These are phyloP conservation scores for Mortierella sp. DNA, from an alignment of 371 early-diverging fungal species.

Conservation along the genomic window DNA sequence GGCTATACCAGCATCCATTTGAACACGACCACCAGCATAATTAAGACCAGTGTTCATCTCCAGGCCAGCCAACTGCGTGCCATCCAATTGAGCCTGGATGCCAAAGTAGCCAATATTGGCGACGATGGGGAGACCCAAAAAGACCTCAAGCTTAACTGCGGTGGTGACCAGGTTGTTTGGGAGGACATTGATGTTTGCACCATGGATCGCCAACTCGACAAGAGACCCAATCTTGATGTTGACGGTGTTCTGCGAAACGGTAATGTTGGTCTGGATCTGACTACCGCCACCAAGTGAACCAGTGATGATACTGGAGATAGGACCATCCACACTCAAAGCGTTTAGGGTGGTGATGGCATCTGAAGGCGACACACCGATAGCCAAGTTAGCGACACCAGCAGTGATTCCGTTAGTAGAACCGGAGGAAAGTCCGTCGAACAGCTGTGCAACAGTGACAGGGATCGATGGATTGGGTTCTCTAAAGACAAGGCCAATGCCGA, in stretches of 20 bases:
- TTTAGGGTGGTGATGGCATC: conserved; percentile 53
- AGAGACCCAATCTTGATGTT: conserved; percentile 39
- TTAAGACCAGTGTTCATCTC: conserved; percentile 34
- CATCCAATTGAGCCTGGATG: conserved; percentile 41
- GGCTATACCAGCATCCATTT: conserved; percentile 42
- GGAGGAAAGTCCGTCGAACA: conserved; percentile 31
- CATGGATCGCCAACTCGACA: conserved; percentile 35
- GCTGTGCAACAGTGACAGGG: conserved; percentile 31
- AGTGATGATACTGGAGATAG: conserved; percentile 34
- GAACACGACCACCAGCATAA: conserved; percentile 37
- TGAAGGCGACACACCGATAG: conserved; percentile 43
- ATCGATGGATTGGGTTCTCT: conserved; percentile 42
- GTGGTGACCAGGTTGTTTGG: conserved; percentile 47
- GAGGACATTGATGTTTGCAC: conserved; percentile 41
- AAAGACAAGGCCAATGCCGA: conserved; percentile 51
- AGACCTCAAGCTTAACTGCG: conserved; percentile 44
- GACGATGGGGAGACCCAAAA: conserved; percentile 46
- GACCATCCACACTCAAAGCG: conserved; percentile 16
- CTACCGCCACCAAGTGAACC: conserved; percentile 31
- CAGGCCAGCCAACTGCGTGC: conserved; percentile 41
- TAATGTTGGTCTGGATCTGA: conserved; percentile 35
- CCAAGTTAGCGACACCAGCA: conserved; percentile 45
- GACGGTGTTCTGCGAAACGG: conserved; percentile 34
- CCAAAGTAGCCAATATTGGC: conserved; percentile 57
- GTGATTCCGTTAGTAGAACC: conserved; percentile 22